Evolutionary conservation across 108 stramenopile species (phyloP), one percentile per base, ranked within the genome.

Genomic region (Bacterosira constricta): DNA sequence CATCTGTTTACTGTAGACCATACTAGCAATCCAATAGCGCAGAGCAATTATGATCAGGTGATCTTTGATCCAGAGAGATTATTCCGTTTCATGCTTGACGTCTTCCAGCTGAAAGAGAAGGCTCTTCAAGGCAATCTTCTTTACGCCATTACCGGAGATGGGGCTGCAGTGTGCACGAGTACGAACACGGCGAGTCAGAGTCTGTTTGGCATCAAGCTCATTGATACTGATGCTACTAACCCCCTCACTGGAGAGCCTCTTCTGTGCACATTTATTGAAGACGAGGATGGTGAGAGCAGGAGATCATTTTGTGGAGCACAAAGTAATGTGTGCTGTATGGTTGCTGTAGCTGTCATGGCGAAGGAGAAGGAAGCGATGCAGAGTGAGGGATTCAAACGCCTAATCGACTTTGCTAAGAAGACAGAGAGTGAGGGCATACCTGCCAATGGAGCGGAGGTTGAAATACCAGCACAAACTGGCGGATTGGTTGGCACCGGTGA

Each of bases 101-200:
- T 18, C 17, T 57, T 18, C 37, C 35, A 36, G 20, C 34, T 57
- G 13, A 57, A 32, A 3, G 34, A 57, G 4, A 34, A 18, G 7
- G 56, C 56, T 37, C 12, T 4, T 2, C 13, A 3, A 4, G 56
- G 20, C 4, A 17, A 36, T 4, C n/a, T 57, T 6, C 56, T 37
- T 7, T 26, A 37, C 37, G 56, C 56, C n/a, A 57, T 57, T 36
- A 57, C 34, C 18, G 31, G 56, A 5, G 56, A 57, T 36, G 56
- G 56, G 17, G 56, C 56, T 6, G 52, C 56, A 3, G 4, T 57
- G 35, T 37, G 35, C 32, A 57, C 13, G 7, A 37, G 35, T 5
- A 57, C 56, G 12, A 10, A 36, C 4, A 57, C 13, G 56, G 56
- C 56, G 6, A 36, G 56, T 21, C 56, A 57, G 20, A 36, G 17